Conservation (phyloP, 805 yeast genomes). For the Candida boleticola region DNA sequence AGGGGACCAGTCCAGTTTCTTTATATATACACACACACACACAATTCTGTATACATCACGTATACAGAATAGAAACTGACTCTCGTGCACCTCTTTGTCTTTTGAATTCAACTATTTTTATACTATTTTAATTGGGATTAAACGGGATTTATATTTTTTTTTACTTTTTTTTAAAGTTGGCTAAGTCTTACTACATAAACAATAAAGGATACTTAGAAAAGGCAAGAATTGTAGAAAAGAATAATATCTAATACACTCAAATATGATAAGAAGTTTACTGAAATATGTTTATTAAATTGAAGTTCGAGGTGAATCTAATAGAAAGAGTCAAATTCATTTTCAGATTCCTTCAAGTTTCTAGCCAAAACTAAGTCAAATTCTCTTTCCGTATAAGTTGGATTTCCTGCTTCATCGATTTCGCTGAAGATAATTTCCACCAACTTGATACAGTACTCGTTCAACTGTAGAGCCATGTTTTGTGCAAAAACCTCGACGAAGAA, state of each 20-base stretch:
- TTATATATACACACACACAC: constrained; percentile 8
- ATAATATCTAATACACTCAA: too few species aligned
- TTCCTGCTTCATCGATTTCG: constrained; percentile 23
- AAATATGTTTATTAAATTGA: not conserved
- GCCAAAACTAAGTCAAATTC: constrained; percentile 29
- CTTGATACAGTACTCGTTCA: constrained; percentile 34
- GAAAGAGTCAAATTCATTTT: constrained; percentile 32
- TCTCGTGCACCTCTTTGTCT: too few species aligned
- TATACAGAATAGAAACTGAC: too few species aligned
- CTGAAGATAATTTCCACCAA: constrained; percentile 30
- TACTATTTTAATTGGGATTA: not conserved
- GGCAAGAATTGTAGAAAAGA: too few species aligned
- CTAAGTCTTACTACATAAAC: not conserved
- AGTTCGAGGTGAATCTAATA: not conserved
- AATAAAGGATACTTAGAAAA: constrained; percentile 4
- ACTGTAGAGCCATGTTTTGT: constrained; percentile 27
- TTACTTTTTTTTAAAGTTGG: constrained; percentile 4
- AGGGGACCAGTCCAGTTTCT: too few species aligned
- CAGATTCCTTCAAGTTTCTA: constrained; percentile 25
- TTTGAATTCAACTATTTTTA: too few species aligned
- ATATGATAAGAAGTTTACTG: too few species aligned
- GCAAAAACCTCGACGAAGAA: constrained; percentile 41
- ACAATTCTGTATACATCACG: too few species aligned
- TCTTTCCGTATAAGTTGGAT: constrained; percentile 17
- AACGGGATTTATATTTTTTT: not conserved